Base-by-base conservation (phyloP, 148 eudicot genomes). In the Camellia lanceoleosa region DNA sequence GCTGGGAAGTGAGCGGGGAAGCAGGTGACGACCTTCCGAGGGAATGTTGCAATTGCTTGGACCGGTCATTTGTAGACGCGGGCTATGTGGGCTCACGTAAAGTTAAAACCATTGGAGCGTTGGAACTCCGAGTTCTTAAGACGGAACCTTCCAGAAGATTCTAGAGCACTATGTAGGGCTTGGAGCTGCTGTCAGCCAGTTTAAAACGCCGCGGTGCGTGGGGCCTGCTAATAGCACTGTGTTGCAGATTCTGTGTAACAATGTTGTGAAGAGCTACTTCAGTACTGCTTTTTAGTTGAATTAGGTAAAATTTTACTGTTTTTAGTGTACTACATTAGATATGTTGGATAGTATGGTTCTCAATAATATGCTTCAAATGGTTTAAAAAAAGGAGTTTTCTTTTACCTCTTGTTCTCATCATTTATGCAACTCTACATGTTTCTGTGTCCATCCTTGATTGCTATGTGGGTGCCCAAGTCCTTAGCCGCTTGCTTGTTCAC, bases 141-240 rank as follows among this genome's bases (percentile, higher is more conserved):
- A 90, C 80, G 99, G 98, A 15, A 94, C 99, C 0, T 97, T 97
- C 71, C 85, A 86, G 13, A 85, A 90, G 93, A 85, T 97, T 41
- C 67, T 92, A 76, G 84, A 91, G 30, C 91, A 97, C 81, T 89
- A 77, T 51, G 89, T 94, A 55, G 89, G 82, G 63, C 74, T 90
- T 80, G 99, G 99, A 3, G 85, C 82, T 3, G 91, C 92, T 2
- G 87, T 88, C 43, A 97, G 90, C 87, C 99, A 97, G 87, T 94
- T 92, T 84, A 97, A 97, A 85, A 92, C 95, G 0, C 99, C 99
- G 13, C 58, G 99, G 19, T 97, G 90, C 64, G 89, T 96, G 7
- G 90, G 91, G 20, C 72, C 86, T 0, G 78, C 46, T 3, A 97
- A 97, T 52, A 75, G 73, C 65, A 59, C 18, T 0, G 71, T 97